Conservation (phyloP, 148 eudicot species). For the Euryodendron excelsum region DNA sequence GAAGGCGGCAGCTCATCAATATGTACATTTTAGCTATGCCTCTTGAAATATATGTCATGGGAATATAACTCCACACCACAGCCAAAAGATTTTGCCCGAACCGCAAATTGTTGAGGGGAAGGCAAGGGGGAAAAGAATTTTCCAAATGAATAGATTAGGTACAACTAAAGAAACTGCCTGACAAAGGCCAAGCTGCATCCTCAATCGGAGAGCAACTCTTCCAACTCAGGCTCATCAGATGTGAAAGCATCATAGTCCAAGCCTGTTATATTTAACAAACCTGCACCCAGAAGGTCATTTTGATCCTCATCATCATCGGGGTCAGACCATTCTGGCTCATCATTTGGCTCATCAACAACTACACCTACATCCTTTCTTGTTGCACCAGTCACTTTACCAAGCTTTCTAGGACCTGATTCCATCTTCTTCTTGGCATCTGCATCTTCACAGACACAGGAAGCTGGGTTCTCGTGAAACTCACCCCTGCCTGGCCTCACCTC, state of each 20-base stretch:
- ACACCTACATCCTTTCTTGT: slow-evolving; percentile 40
- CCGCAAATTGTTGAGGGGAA: not conserved
- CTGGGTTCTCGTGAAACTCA: slow-evolving; percentile 90
- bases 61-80: not conserved
- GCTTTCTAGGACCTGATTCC: slow-evolving; percentile 37
- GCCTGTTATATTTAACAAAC: slow-evolving; percentile 51
- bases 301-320: slow-evolving; percentile 74
- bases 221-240: slow-evolving; percentile 84
- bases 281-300: slow-evolving; percentile 33
- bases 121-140: not conserved
- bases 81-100: slow-evolving; percentile 9
- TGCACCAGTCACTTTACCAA: slow-evolving; percentile 33
- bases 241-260: slow-evolving; percentile 49
- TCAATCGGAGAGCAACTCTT: slow-evolving; percentile 79
- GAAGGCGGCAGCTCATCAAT: too few species aligned
- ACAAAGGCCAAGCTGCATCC: not conserved
- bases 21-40: too few species aligned
- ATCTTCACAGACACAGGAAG: slow-evolving; percentile 88
- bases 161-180: not conserved
- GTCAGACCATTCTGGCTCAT: slow-evolving; percentile 58
- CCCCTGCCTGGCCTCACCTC: slow-evolving; percentile 93
- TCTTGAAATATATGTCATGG: too few species aligned
- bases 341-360: slow-evolving; percentile 45
- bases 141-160: not conserved
- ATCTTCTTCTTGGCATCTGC: slow-evolving; percentile 49